Percentiles rank a stretch among this genome's conserved stretches.
Evolutionary conservation across 306 rosid genomes (phyloP).

Genomic region (Vicia villosa): DNA sequence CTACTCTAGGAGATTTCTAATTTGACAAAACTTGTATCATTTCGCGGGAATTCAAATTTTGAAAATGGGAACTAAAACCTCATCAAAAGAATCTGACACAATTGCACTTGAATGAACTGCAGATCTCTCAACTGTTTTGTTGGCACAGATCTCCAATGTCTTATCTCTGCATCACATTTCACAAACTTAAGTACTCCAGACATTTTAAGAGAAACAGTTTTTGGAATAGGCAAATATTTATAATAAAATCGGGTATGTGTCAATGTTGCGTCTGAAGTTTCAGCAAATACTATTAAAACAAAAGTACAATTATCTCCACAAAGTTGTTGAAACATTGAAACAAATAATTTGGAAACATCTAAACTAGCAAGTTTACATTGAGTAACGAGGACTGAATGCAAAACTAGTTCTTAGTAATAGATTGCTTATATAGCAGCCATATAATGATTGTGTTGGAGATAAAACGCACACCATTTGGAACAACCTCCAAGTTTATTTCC

Average conservation of each 20-base stretch:
- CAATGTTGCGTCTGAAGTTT: slow-evolving; percentile 8
- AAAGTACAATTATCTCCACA: slow-evolving; percentile 9
- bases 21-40: slow-evolving; percentile 30
- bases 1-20: slow-evolving; percentile 1
- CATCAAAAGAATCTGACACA: slow-evolving; percentile 76
- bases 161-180: slow-evolving; percentile 67
- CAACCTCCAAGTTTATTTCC: slow-evolving; percentile 21
- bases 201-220: slow-evolving; percentile 13
- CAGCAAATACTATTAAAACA: slow-evolving; percentile 6
- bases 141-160: slow-evolving; percentile 43
- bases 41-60: slow-evolving; percentile 31
- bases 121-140: slow-evolving; percentile 47
- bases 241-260: not conserved
- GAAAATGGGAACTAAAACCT: slow-evolving; percentile 54
- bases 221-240: slow-evolving; percentile 9
- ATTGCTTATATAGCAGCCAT: not conserved
- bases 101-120: slow-evolving; percentile 44
- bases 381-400: slow-evolving; percentile 1
- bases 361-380: not conserved
- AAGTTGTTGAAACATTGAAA: slow-evolving; percentile 3
- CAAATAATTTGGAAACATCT: slow-evolving; percentile 22
- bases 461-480: not conserved
- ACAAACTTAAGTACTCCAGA: slow-evolving; percentile 14
- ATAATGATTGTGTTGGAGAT: slow-evolving; percentile 1
- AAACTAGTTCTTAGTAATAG: slow-evolving; percentile 26